phyloP scores from a whole-genome alignment of 2,329 filamentous ascomycete species.

The Ophiocordyceps sinensis region DNA sequence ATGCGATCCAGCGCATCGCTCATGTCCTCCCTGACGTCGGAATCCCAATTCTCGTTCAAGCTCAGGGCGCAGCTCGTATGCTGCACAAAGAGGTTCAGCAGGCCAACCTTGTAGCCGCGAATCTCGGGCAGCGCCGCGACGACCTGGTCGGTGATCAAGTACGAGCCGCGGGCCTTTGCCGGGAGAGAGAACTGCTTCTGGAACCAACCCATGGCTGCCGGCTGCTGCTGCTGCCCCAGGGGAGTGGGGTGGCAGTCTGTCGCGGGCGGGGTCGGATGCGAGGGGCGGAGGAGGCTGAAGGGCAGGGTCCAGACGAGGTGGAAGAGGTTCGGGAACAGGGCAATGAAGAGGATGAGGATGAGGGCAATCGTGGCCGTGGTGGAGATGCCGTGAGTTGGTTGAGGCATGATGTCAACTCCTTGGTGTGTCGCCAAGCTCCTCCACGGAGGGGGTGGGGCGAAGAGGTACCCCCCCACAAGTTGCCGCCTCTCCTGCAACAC shows the following conservation, averaged over 20 bases:
- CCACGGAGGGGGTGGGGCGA: not conserved
- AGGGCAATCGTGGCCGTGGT: constrained; percentile 29
- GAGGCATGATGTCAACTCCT: constrained; percentile 21
- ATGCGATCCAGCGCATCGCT: constrained; percentile 84
- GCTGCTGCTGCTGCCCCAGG: constrained; percentile 5
- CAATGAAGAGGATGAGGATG: constrained; percentile 30
- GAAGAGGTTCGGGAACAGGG: constrained; percentile 38
- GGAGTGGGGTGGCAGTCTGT: not conserved
- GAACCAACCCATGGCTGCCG: constrained; percentile 51
- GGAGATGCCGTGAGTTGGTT: constrained; percentile 16
- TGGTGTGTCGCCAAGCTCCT: not conserved
- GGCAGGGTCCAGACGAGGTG: constrained; percentile 37
- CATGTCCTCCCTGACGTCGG: constrained; percentile 85
- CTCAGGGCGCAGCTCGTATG: constrained; percentile 86
- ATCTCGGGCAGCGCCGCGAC: constrained; percentile 63
- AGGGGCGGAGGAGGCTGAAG: constrained; percentile 24
- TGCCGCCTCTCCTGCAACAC: no score
- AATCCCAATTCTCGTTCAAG: constrained; percentile 88
- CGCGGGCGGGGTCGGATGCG: not conserved
- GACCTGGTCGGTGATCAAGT: constrained; percentile 75
- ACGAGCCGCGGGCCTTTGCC: constrained; percentile 63
- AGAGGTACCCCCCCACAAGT: not conserved
- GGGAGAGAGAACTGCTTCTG: constrained; percentile 79
- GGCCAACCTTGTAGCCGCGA: constrained; percentile 65
- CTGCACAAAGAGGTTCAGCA: constrained; percentile 85